Conservation (phyloP, 2,329 filamentous ascomycete species). For the Trichoderma citrinoviride region DNA sequence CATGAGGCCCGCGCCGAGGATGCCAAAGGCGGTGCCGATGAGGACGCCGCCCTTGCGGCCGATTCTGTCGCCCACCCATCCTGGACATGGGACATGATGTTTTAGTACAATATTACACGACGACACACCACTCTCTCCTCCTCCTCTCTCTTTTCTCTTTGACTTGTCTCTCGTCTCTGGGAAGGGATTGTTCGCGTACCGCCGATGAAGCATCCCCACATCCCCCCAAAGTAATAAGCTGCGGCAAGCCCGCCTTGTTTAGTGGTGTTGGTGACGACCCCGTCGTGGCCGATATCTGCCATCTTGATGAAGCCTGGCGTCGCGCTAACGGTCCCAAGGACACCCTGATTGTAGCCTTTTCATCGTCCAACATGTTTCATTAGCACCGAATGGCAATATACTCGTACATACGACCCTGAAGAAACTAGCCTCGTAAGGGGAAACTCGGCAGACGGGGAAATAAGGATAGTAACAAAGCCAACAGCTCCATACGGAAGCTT, state of each 20-base stretch:
- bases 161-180: background rate
- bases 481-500: no score
- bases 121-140: background rate
- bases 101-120: background rate
- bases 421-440: background rate
- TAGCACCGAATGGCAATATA: background rate
- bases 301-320: slow-evolving; percentile 41
- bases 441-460: background rate
- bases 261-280: slow-evolving; percentile 45
- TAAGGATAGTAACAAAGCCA: background rate
- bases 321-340: slow-evolving; percentile 51
- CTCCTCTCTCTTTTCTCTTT: background rate
- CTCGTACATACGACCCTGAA: no score
- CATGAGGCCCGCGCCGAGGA: slow-evolving; percentile 50
- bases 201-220: slow-evolving; percentile 50
- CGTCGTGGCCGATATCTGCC: slow-evolving; percentile 48
- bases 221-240: slow-evolving; percentile 52
- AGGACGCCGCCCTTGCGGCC: slow-evolving; percentile 49
- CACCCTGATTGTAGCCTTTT: slow-evolving; percentile 53
- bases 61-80: slow-evolving; percentile 50
- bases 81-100: slow-evolving; percentile 14
- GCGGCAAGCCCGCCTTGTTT: slow-evolving; percentile 53
- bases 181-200: slow-evolving; percentile 25
- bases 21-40: slow-evolving; percentile 45
- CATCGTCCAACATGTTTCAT: background rate